Percentiles rank a stretch among this genome's conserved stretches.
Conservation (phyloP, 78 protist species). For the Tieghemostelium lacteum region DNA sequence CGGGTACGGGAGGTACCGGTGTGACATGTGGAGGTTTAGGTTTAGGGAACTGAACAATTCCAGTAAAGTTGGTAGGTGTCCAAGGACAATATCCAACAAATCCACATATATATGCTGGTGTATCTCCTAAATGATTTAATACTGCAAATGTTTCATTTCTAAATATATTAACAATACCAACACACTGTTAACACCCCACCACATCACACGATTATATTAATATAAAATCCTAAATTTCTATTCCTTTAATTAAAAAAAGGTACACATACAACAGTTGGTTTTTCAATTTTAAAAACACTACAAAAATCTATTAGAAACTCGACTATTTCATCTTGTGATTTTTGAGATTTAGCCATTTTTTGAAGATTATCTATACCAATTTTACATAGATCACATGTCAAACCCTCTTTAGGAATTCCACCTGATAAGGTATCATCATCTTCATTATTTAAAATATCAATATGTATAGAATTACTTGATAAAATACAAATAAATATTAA, state of each 20-base stretch:
- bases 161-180: conserved; percentile 51
- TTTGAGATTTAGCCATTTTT: neutral
- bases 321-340: neutral
- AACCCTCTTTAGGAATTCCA: neutral
- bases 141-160: conserved; percentile 41
- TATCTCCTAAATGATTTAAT: neutral
- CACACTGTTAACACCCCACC: neutral
- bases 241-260: neutral
- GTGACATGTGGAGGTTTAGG: conserved; percentile 78
- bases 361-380: conserved; percentile 8
- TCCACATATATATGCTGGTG: conserved; percentile 64
- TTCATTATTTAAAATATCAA: neutral
- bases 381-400: conserved; percentile 60
- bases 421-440: neutral
- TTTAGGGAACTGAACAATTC: conserved; percentile 34
- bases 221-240: neutral
- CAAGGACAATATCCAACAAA: conserved; percentile 74
- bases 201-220: neutral
- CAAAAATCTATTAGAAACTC: conserved; percentile 24
- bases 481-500: neutral
- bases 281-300: conserved; percentile 36
- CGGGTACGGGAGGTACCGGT: conserved; percentile 12
- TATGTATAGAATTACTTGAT: neutral
- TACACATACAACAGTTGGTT: conserved; percentile 49
- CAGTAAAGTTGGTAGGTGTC: conserved; percentile 22